Evolutionary conservation across 805 yeast genomes (phyloP).

Genomic region (Candida pseudofarinosa): DNA sequence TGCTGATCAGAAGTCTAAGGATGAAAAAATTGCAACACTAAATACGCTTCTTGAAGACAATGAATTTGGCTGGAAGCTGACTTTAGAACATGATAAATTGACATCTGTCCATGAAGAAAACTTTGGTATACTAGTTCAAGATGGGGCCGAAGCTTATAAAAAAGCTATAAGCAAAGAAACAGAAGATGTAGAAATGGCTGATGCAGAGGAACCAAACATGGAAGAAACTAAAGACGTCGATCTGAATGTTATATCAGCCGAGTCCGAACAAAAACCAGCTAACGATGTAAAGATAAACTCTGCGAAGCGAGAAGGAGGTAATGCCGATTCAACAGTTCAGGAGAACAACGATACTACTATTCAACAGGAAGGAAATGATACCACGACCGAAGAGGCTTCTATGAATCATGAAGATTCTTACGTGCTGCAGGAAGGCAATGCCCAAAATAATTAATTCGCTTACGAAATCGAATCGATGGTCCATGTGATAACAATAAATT

Average conservation of each 20-base stretch:
- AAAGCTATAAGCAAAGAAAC: slow-evolving; percentile 8
- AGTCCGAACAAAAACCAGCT: not conserved
- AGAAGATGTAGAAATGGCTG: slow-evolving; percentile 5
- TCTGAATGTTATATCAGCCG: slow-evolving; percentile 3
- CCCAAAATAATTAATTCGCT: not conserved
- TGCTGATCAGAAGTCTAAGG: slow-evolving; percentile 19
- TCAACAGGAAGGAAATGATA: slow-evolving; percentile 47
- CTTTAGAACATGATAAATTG: slow-evolving; percentile 38
- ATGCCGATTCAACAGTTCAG: slow-evolving; percentile 49
- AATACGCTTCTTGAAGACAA: slow-evolving; percentile 45
- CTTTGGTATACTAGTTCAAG: slow-evolving; percentile 29
- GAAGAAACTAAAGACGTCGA: slow-evolving; percentile 8
- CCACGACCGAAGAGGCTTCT: slow-evolving; percentile 39
- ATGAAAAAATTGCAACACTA: slow-evolving; percentile 31
- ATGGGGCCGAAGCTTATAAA: slow-evolving; percentile 36
- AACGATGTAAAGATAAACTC: not conserved
- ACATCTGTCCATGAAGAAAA: slow-evolving; percentile 25
- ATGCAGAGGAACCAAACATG: slow-evolving; percentile 9
- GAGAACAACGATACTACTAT: slow-evolving; percentile 45
- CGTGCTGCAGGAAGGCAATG: slow-evolving; percentile 14
- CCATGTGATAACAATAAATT: too few relatives aligned
- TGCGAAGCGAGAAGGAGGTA: slow-evolving; percentile 15
- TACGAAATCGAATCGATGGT: not conserved
- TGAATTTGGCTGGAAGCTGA: slow-evolving; percentile 50
- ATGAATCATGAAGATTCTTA: slow-evolving; percentile 25